Evolutionary conservation across 257 asterid species (phyloP).

Genomic region (Coffea canephora): DNA sequence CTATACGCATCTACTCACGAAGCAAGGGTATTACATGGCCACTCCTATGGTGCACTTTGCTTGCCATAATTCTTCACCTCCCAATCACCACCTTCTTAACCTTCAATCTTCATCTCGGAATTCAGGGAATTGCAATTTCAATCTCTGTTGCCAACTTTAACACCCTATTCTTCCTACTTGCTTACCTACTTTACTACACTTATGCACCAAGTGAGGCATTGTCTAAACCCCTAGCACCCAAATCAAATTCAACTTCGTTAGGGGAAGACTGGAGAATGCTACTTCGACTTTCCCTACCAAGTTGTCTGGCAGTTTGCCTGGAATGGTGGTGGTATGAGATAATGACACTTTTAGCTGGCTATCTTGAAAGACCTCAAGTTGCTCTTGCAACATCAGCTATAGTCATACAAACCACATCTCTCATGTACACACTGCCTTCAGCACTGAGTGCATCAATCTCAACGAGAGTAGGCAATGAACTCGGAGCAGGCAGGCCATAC

Average conservation of each 20-base stretch:
- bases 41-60: constrained; percentile 72
- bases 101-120: constrained; percentile 63
- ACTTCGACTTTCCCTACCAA: constrained; percentile 63
- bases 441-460: constrained; percentile 84
- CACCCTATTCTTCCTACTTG: constrained; percentile 54
- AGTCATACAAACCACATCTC: constrained; percentile 93
- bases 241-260: constrained; percentile 34
- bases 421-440: constrained; percentile 92
- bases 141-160: constrained; percentile 53
- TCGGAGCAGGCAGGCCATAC: constrained; percentile 80
- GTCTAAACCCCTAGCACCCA: constrained; percentile 34
- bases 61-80: constrained; percentile 60
- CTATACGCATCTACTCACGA: constrained; percentile 79
- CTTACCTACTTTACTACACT: constrained; percentile 36
- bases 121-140: constrained; percentile 75
- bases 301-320: constrained; percentile 79
- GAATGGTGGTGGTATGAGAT: constrained; percentile 99
- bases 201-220: constrained; percentile 27
- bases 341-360: constrained; percentile 86
- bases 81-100: constrained; percentile 74
- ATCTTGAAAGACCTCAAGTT: constrained; percentile 70
- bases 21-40: constrained; percentile 88
- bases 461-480: constrained; percentile 83
- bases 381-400: constrained; percentile 87
- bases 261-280: constrained; percentile 70